These are phyloP conservation scores for Diplogelasinospora grovesii DNA, from an alignment of 495 filamentous ascomycete species.

Conservation along the genomic window DNA sequence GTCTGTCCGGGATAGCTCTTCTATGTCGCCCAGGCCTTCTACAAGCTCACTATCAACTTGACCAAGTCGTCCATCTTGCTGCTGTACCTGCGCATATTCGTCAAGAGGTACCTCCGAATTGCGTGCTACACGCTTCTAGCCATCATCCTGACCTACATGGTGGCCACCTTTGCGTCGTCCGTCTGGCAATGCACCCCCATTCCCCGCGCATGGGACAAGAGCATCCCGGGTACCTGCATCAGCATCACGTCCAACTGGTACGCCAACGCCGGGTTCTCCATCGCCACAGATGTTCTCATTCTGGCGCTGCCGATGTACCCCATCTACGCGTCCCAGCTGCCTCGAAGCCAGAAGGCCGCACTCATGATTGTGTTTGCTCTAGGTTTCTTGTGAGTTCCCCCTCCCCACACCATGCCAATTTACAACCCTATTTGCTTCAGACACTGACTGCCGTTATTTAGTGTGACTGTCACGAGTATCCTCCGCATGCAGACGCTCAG, in stretches of 20 bases:
- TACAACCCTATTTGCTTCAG: background rate
- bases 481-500: slow-evolving; percentile 17
- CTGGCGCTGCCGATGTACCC: slow-evolving; percentile 29
- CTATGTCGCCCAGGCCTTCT: slow-evolving; percentile 24
- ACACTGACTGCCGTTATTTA: background rate
- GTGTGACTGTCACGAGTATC: slow-evolving; percentile 15
- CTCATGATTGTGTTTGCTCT: slow-evolving; percentile 32
- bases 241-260: slow-evolving; percentile 19
- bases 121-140: slow-evolving; percentile 16
- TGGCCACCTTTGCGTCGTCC: slow-evolving; percentile 16
- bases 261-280: slow-evolving; percentile 22
- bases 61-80: slow-evolving; percentile 26
- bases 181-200: slow-evolving; percentile 28
- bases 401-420: background rate
- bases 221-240: slow-evolving; percentile 24
- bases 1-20: slow-evolving; percentile 16
- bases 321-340: slow-evolving; percentile 26
- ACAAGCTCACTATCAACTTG: slow-evolving; percentile 26
- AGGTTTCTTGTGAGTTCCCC: slow-evolving; percentile 25
- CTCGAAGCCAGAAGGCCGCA: slow-evolving; percentile 25
- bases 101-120: slow-evolving; percentile 14
- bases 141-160: slow-evolving; percentile 20
- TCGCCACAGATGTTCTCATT: slow-evolving; percentile 24
- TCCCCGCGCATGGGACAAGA: slow-evolving; percentile 22
- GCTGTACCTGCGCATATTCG: slow-evolving; percentile 28